These are phyloP conservation scores for Saccharomycopsis amapae DNA, from an alignment of 805 yeast genomes.

Conservation along the genomic window DNA sequence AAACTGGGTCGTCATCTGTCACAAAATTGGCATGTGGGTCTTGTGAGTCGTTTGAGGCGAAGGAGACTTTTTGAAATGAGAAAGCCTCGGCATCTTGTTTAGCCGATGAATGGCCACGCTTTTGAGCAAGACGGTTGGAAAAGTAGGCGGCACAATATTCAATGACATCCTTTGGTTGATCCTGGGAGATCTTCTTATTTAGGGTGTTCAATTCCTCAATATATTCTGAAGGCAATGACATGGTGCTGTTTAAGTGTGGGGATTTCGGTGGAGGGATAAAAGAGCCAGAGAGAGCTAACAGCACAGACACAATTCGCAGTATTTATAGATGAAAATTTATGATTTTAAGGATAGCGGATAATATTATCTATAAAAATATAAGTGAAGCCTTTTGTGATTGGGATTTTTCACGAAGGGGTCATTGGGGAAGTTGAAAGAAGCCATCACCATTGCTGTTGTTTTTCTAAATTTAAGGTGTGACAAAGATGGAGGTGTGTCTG, in stretches of 20 bases:
- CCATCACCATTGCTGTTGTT: too few species aligned
- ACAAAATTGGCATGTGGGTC: neutral
- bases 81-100: too few species aligned
- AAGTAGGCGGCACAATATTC: slow-evolving; percentile 76
- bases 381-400: too few species aligned
- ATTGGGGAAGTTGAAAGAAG: too few species aligned
- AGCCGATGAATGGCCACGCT: too few species aligned
- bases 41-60: too few species aligned
- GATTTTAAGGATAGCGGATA: too few species aligned
- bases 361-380: too few species aligned
- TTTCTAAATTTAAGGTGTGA: too few species aligned
- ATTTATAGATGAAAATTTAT: too few species aligned
- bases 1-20: neutral
- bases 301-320: too few species aligned
- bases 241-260: slow-evolving; percentile 9
- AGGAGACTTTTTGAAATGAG: neutral
- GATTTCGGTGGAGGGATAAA: neutral
- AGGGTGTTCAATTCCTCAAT: slow-evolving; percentile 54
- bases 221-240: slow-evolving; percentile 34
- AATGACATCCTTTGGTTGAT: slow-evolving; percentile 59
- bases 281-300: neutral
- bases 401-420: too few species aligned
- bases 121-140: slow-evolving; percentile 35
- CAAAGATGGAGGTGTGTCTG: neutral
- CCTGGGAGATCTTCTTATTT: slow-evolving; percentile 46